Conservation (phyloP, 371 early-diverging fungal genomes). For the Conidiobolus incongruus region DNA sequence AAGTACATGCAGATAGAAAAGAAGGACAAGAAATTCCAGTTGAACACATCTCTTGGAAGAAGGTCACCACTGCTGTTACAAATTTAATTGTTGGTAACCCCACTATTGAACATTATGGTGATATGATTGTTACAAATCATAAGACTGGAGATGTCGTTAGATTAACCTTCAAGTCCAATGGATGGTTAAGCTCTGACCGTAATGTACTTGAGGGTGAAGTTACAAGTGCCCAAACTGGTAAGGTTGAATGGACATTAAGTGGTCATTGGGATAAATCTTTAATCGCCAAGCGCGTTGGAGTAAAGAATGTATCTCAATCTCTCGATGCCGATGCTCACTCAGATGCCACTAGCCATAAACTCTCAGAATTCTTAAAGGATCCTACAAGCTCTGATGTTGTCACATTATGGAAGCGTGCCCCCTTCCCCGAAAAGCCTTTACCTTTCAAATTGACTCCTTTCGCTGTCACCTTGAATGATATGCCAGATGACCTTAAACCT, state of each 20-base stretch:
- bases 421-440: constrained; percentile 15
- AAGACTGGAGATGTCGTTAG: constrained; percentile 39
- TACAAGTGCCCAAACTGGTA: constrained; percentile 19
- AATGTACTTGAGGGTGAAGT: constrained; percentile 39
- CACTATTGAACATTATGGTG: constrained; percentile 62
- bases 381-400: not conserved
- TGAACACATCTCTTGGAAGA: constrained; percentile 63
- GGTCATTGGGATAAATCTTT: constrained; percentile 54
- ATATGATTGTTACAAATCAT: constrained; percentile 49
- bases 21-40: constrained; percentile 9
- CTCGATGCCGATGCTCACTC: not conserved
- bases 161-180: constrained; percentile 46
- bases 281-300: constrained; percentile 21
- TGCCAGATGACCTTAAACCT: constrained; percentile 18
- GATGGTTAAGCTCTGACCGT: constrained; percentile 31
- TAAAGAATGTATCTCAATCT: constrained; percentile 11
- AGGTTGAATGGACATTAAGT: constrained; percentile 25
- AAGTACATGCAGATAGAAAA: constrained; percentile 18
- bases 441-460: constrained; percentile 51
- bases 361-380: not conserved
- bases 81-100: constrained; percentile 66
- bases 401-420: constrained; percentile 37
- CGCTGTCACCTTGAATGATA: constrained; percentile 51
- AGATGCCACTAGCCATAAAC: not conserved
- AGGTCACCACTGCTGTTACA: constrained; percentile 58